Conservation (phyloP, 139 green algal genomes). For the Zygnema cylindricum region DNA sequence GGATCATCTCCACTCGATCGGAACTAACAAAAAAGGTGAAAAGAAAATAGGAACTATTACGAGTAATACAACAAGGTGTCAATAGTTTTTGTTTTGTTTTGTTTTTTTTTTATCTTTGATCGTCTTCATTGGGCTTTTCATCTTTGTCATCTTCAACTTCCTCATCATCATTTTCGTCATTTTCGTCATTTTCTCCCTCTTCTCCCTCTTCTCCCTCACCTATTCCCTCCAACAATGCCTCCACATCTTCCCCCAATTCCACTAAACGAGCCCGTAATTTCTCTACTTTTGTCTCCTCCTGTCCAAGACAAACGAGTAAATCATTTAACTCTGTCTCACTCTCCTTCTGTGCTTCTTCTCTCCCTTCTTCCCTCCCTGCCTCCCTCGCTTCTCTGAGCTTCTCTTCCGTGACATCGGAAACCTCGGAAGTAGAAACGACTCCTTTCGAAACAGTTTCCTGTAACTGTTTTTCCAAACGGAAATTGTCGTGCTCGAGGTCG, state of each 20-base stretch:
- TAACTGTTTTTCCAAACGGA: slow-evolving; percentile 60
- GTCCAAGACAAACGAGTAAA: slow-evolving; percentile 85
- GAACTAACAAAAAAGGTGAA: too few species aligned
- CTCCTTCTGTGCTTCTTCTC: slow-evolving; percentile 66
- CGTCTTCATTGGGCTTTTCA: neutral
- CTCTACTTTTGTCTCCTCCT: slow-evolving; percentile 69
- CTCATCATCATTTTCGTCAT: slow-evolving; percentile 10
- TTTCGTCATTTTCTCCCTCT: slow-evolving; percentile 49
- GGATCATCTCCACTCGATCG: too few species aligned
- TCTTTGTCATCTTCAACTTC: slow-evolving; percentile 22
- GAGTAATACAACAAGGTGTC: too few species aligned
- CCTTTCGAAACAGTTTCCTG: neutral
- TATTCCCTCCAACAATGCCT: slow-evolving; percentile 64
- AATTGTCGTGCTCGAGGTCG: slow-evolving; percentile 70
- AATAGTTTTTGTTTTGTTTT: too few species aligned
- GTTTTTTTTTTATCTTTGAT: too few species aligned
- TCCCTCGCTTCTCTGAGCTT: slow-evolving; percentile 4
- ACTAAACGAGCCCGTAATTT: slow-evolving; percentile 66
- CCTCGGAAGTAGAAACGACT: neutral
- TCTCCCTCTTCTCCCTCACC: slow-evolving; percentile 54
- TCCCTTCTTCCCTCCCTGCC: slow-evolving; percentile 54
- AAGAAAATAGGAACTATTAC: too few species aligned
- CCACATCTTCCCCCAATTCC: slow-evolving; percentile 73
- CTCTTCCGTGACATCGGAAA: slow-evolving; percentile 20
- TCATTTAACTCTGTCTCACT: slow-evolving; percentile 79